A percentile compares a stretch with the other conserved stretches of the same genome.
These are phyloP conservation scores for Lenwebbia sp. DNA, from an alignment of 345 rosid genomes.

Conservation along the genomic window DNA sequence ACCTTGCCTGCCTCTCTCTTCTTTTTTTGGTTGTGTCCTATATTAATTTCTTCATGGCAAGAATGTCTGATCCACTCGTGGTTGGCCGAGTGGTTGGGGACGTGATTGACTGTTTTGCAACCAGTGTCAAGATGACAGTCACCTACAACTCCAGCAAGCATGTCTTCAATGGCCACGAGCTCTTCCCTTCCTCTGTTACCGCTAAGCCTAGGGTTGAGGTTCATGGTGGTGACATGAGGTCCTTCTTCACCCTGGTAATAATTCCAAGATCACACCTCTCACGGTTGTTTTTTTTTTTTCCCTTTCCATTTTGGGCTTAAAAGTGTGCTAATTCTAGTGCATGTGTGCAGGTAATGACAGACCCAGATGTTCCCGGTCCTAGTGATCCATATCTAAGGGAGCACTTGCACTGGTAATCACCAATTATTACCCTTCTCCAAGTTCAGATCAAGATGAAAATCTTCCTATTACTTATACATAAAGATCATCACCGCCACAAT, in stretches of 20 bases:
- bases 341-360: slow-evolving; percentile 71
- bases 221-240: slow-evolving; percentile 79
- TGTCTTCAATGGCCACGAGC: slow-evolving; percentile 85
- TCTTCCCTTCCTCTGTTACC: slow-evolving; percentile 64
- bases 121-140: slow-evolving; percentile 56
- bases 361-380: slow-evolving; percentile 98
- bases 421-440: neutral
- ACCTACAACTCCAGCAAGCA: slow-evolving; percentile 59
- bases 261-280: neutral
- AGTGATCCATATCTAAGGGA: slow-evolving; percentile 93
- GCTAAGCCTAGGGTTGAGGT: slow-evolving; percentile 81
- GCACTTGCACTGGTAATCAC: slow-evolving; percentile 84
- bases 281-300: neutral
- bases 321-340: neutral
- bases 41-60: neutral
- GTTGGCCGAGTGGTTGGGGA: slow-evolving; percentile 90
- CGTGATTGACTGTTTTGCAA: slow-evolving; percentile 54
- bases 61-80: slow-evolving; percentile 52
- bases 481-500: neutral
- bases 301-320: neutral
- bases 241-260: slow-evolving; percentile 91
- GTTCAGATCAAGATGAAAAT: neutral
- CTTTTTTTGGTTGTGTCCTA: neutral
- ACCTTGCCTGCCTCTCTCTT: neutral
- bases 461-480: neutral